Evolutionary conservation across 2,329 filamentous ascomycete species (phyloP).

Genomic region (Dactylellina leptospora): DNA sequence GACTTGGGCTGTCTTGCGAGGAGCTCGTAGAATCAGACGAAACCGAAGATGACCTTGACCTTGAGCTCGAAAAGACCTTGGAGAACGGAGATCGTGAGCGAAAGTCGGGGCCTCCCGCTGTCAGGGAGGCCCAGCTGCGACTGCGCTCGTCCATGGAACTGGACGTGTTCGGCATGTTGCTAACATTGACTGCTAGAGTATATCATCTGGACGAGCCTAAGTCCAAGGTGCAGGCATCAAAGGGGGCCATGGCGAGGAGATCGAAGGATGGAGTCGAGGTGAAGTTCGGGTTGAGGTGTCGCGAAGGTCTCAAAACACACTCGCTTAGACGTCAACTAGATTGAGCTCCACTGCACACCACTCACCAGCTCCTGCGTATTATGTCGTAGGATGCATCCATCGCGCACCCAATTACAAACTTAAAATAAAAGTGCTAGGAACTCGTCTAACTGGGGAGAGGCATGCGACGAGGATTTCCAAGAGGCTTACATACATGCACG

Average conservation of each 20-base stretch:
- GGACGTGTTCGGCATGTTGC: constrained; percentile 30
- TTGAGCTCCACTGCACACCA: not conserved
- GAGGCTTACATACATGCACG: not conserved
- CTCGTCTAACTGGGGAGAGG: too few species aligned
- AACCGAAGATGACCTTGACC: constrained; percentile 35
- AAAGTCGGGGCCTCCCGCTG: constrained; percentile 35
- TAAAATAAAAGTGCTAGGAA: too few species aligned
- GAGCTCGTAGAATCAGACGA: constrained; percentile 45
- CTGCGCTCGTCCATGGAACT: constrained; percentile 39
- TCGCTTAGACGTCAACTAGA: constrained; percentile 25
- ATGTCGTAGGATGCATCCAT: too few species aligned
- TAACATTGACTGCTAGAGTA: too few species aligned
- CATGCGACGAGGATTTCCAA: not conserved
- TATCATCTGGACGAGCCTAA: too few species aligned
- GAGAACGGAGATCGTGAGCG: constrained; percentile 48
- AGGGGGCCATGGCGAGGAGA: not conserved
- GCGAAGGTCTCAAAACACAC: constrained; percentile 2
- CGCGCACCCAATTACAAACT: too few species aligned
- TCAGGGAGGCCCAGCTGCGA: constrained; percentile 49
- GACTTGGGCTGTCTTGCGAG: constrained; percentile 48
- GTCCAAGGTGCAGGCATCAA: not conserved
- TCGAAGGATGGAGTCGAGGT: not conserved
- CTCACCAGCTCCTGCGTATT: not conserved
- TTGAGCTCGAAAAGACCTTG: constrained; percentile 46
- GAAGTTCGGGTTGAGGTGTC: constrained; percentile 22